Base-by-base conservation (phyloP, 805 yeast species). In the Teunomyces lycoperdinae region DNA sequence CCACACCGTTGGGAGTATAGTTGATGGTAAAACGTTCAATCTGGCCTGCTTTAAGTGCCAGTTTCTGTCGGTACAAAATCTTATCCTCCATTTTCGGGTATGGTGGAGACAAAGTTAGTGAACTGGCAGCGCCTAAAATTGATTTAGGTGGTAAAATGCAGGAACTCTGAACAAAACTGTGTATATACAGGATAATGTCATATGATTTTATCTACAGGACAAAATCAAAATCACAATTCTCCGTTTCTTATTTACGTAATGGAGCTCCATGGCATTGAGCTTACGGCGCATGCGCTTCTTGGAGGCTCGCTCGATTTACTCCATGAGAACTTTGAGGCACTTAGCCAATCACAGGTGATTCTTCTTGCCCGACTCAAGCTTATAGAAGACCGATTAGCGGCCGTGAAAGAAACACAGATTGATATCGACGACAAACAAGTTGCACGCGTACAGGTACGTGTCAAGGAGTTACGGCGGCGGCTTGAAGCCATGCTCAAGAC, bases 201-300 rank as follows among this genome's bases (percentile, higher is more conserved):
- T 20, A 3, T 6, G 24, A 20, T 20, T 20, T 20, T 20, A 20
- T 20, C 24, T 20, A 20, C 24, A 20, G 24, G 24, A 20, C 24
- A 20, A 20, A 20, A 20, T 20, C 24, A 20, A 20, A 20, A 1
- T 20, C 2, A 20, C 24, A 20, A 20, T 20, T 17, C 17, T 17
- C 17, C 4, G 24, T 20, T 20, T 4, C 7, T 4, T 14, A 16
- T 14, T 7, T 2, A 8, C 11, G 11, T 28, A n/a, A 41, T 34
- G 30, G 75, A 76, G 28, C 67, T 81, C 11, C 86, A 82, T 57
- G 84, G 85, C 0, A 73, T 82, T 39, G 87, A 82, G 50, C 66
- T 81, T 27, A 73, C 81, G 2, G 84, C 82, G 0, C 87, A 82
- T 51, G 64, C 80, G 8, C 59, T 82, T 1, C 57, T 82, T 6